phyloP scores from a whole-genome alignment of 306 rosid genomes.

The Nissolia schottii region DNA sequence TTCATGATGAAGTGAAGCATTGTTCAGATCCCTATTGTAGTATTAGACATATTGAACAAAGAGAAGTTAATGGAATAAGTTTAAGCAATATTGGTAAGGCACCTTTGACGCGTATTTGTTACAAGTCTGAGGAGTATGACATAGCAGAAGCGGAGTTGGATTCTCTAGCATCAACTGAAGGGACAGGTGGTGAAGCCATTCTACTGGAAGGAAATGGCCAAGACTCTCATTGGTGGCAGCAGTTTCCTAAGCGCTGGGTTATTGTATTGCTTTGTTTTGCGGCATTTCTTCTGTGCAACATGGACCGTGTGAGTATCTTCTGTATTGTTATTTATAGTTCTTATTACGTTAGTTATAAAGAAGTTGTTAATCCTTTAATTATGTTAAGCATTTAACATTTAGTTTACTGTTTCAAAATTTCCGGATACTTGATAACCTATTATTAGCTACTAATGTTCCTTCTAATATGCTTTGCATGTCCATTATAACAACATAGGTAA shows the following conservation, averaged over 20 bases:
- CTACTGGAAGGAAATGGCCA: constrained; percentile 44
- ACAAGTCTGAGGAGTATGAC: constrained; percentile 74
- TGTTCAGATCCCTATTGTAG: constrained; percentile 27
- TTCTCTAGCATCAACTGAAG: constrained; percentile 48
- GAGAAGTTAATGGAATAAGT: constrained; percentile 24
- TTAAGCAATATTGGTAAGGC: constrained; percentile 34
- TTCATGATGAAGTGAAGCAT: constrained; percentile 13
- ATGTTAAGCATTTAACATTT: neutral
- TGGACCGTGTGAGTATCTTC: constrained; percentile 87
- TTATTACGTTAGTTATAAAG: neutral
- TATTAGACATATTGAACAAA: constrained; percentile 22
- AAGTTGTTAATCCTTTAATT: neutral
- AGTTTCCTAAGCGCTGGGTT: constrained; percentile 91
- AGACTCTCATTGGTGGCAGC: constrained; percentile 61
- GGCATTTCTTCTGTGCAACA: constrained; percentile 87
- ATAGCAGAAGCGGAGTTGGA: constrained; percentile 47
- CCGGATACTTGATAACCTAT: too few relatives aligned
- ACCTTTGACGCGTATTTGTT: constrained; percentile 43
- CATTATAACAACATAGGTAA: too few relatives aligned
- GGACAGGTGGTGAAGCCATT: constrained; percentile 67
- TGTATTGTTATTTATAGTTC: neutral
- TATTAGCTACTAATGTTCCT: too few relatives aligned
- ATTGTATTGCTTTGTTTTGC: constrained; percentile 84
- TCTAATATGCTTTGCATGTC: too few relatives aligned
- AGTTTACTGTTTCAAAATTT: neutral